These are phyloP conservation scores for Fonsecaea monophora DNA, from an alignment of 2,329 filamentous ascomycete genomes.

Conservation along the genomic window DNA sequence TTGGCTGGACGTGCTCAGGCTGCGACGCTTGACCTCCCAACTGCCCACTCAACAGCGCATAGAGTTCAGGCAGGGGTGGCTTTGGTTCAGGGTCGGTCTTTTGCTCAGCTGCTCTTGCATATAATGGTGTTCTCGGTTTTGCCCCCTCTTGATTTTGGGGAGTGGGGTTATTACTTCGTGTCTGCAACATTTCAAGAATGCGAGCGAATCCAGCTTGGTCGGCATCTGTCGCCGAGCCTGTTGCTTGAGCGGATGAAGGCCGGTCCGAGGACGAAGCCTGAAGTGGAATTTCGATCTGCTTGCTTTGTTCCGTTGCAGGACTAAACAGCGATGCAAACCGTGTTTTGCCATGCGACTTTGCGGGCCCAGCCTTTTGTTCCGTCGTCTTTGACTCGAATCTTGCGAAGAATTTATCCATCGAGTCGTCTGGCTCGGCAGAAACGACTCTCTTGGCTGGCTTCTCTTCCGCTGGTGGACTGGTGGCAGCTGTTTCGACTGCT, in stretches of 20 bases:
- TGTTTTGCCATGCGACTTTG: slow-evolving; percentile 73
- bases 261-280: slow-evolving; percentile 44
- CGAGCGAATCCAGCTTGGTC: slow-evolving; percentile 88
- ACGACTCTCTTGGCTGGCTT: slow-evolving; percentile 38
- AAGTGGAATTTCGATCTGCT: slow-evolving; percentile 39
- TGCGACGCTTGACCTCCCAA: slow-evolving; percentile 14
- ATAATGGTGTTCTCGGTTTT: slow-evolving; percentile 44
- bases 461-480: slow-evolving; percentile 44
- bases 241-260: slow-evolving; percentile 42
- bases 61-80: slow-evolving; percentile 16
- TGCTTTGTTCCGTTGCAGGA: slow-evolving; percentile 48
- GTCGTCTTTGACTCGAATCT: slow-evolving; percentile 37
- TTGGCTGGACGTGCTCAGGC: slow-evolving; percentile 4
- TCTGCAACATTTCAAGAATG: slow-evolving; percentile 80
- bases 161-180: slow-evolving; percentile 54
- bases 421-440: slow-evolving; percentile 35
- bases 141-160: slow-evolving; percentile 47
- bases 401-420: slow-evolving; percentile 42
- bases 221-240: slow-evolving; percentile 56
- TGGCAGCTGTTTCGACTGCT: slow-evolving; percentile 39
- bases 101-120: slow-evolving; percentile 48
- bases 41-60: slow-evolving; percentile 22
- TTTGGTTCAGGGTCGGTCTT: slow-evolving; percentile 33
- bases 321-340: slow-evolving; percentile 85
- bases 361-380: slow-evolving; percentile 52